Evolutionary conservation across 78 protist genomes (phyloP).

Genomic region (Emiliania huxleyi): DNA sequence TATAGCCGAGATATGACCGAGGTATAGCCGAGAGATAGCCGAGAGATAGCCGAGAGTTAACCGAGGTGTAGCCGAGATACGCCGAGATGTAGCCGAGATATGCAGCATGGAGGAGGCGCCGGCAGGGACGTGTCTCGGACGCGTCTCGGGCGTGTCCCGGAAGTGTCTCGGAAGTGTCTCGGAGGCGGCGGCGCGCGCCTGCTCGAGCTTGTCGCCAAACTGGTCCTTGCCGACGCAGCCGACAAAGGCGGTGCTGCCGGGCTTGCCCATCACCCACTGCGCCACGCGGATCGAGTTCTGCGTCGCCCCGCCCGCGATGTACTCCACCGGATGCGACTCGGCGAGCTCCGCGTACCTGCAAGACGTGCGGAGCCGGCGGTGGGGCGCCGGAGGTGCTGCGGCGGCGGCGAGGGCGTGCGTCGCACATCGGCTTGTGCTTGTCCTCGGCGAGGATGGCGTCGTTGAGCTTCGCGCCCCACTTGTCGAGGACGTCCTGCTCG

Average conservation of each 20-base stretch:
- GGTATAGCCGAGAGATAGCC: too few species aligned
- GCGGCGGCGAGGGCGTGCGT: too few species aligned
- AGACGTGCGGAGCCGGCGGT: too few species aligned
- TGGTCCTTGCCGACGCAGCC: constrained; percentile 91
- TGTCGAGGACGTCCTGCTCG: constrained; percentile 48
- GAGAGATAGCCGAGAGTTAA: too few species aligned
- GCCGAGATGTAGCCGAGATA: too few species aligned
- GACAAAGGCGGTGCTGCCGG: constrained; percentile 60
- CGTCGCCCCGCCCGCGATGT: constrained; percentile 92
- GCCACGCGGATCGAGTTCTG: constrained; percentile 69
- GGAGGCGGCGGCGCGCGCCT: neutral
- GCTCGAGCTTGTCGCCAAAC: constrained; percentile 58
- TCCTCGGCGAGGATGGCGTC: constrained; percentile 89
- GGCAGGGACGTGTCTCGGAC: too few species aligned
- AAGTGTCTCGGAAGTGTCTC: too few species aligned
- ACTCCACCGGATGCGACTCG: constrained; percentile 55
- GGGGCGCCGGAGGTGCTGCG: too few species aligned
- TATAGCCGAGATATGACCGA: too few species aligned
- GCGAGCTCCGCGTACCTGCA: neutral
- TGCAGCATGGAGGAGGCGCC: too few species aligned
- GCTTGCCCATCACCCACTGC: constrained; percentile 74
- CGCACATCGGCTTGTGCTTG: constrained; percentile 65
- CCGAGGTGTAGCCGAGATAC: too few species aligned
- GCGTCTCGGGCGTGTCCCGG: too few species aligned
- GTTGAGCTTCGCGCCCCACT: constrained; percentile 58